Evolutionary conservation across 306 rosid genomes (phyloP), one percentile per base, ranked within the genome.

Genomic region (Prosopis cineraria): DNA sequence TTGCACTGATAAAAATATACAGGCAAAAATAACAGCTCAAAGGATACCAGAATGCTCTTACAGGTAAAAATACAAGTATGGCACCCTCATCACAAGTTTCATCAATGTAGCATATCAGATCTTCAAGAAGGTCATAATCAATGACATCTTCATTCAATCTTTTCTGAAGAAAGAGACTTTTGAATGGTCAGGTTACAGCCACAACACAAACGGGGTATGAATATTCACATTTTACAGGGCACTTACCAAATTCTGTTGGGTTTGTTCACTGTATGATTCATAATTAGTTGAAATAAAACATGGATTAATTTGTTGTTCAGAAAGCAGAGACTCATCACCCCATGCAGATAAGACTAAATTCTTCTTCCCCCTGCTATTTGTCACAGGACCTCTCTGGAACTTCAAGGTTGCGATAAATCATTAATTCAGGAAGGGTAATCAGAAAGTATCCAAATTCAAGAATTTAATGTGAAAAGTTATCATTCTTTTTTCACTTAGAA

Each of bases 1-100:
- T 40, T 40, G 19, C 62, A 34, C 71, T 7, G 39, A 78, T 33
- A 78, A 79, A 27, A 74, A 36, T n/a, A 43, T 17, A 47, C 14
- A 25, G 34, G 72, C 70, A 76, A 65, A 34, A 50, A 24, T 45
- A 24, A n/a, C 41, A 58, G 66, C 78, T 59, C 37, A 79, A 80
- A 65, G 80, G 81, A 69, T 45, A 65, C 66, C 45, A 7, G 66
- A 70, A 74, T 75, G 76, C 63, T 69, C 91, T 88, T 89, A 93
- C 98, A 73, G 98, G 97, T 87, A 94, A 87, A 85, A 94, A 94
- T 45, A 94, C 95, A 83, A 94, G 98, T 84, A 94, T 84, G 78
- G 97, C 89, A 58, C 97, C 98, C 84, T 88, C 92, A 68, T 65
- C 80, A 9, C 89, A 90, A 76, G 87, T 87, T 84, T 90, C 93